phyloP scores from a whole-genome alignment of 371 early-diverging fungal species.

The Saksenaea vasiformis region DNA sequence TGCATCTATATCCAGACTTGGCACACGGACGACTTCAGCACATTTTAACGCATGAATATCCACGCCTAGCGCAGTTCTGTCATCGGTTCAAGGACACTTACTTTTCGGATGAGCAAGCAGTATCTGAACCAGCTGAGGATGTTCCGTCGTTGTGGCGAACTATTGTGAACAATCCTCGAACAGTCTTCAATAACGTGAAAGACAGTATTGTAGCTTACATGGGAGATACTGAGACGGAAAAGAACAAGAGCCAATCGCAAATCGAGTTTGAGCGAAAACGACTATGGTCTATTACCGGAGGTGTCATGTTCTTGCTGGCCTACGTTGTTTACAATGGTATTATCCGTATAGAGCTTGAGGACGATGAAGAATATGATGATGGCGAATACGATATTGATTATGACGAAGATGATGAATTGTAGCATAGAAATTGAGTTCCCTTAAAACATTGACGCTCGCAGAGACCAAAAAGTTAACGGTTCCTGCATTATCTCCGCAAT shows the following conservation, averaged over 20 bases:
- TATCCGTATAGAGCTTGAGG: constrained; percentile 49
- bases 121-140: constrained; percentile 39
- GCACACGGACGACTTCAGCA: constrained; percentile 63
- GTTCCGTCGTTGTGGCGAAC: constrained; percentile 58
- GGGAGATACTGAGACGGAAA: constrained; percentile 22
- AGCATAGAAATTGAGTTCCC: not conserved
- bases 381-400: constrained; percentile 13
- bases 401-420: constrained; percentile 20
- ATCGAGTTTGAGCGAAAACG: constrained; percentile 64
- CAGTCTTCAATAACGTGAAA: constrained; percentile 48
- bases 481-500: too few species aligned
- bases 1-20: constrained; percentile 65
- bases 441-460: not conserved
- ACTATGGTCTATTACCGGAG: constrained; percentile 61
- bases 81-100: constrained; percentile 46
- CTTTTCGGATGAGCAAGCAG: constrained; percentile 15
- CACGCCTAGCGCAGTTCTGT: constrained; percentile 59
- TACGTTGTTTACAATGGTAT: constrained; percentile 62
- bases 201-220: constrained; percentile 38
- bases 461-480: too few species aligned
- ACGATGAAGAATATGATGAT: constrained; percentile 36
- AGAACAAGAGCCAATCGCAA: constrained; percentile 53
- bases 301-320: constrained; percentile 52
- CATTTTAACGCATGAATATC: constrained; percentile 60
- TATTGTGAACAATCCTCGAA: constrained; percentile 43